Conservation (phyloP, 192 early-diverging fungal species). For the Coemansia sp. region DNA sequence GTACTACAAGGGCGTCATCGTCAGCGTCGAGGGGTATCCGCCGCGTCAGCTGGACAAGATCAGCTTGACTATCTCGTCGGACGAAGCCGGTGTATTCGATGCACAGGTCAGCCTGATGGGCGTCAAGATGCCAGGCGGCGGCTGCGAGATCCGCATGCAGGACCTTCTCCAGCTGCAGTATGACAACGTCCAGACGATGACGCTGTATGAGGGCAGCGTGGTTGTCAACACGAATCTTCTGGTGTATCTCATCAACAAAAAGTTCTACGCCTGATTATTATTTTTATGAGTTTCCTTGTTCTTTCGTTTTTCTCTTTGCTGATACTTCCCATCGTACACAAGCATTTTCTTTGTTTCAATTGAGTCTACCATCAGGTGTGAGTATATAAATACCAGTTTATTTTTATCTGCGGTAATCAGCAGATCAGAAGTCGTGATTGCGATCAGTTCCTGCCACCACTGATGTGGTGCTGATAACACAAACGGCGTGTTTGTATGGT, state of each 20-base stretch:
- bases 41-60: constrained; percentile 88
- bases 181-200: constrained; percentile 89
- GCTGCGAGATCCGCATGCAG: constrained; percentile 86
- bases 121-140: constrained; percentile 61
- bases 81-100: constrained; percentile 86
- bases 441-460: not conserved
- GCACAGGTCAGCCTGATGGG: constrained; percentile 82
- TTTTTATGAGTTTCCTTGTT: not conserved
- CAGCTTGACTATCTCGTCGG: constrained; percentile 87
- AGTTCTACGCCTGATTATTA: constrained; percentile 61
- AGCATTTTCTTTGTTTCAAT: not conserved
- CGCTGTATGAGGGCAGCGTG: constrained; percentile 84
- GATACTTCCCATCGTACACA: not conserved
- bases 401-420: not conserved
- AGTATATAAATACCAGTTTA: too few species aligned
- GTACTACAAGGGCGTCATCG: constrained; percentile 88
- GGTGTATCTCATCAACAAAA: constrained; percentile 96
- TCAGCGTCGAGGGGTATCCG: constrained; percentile 78
- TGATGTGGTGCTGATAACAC: not conserved
- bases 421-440: not conserved
- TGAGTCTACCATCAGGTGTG: too few species aligned
- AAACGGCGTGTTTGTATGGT: not conserved
- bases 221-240: constrained; percentile 97
- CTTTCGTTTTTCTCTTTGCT: not conserved
- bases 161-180: constrained; percentile 93